Conservation (phyloP, 2,329 filamentous ascomycete species). For the Gremmenia infestans region DNA sequence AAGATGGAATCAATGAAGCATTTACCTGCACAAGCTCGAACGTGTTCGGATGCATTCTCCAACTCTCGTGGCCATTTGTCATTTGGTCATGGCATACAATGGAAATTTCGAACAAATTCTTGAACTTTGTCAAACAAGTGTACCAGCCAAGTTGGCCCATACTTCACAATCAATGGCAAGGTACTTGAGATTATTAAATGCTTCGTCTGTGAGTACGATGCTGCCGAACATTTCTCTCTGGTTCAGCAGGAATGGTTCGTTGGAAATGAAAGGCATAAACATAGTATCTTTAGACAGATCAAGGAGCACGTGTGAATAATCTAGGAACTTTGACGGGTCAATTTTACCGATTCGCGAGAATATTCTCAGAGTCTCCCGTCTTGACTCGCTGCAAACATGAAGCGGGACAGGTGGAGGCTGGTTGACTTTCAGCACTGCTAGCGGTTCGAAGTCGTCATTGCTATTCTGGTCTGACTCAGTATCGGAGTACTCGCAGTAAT, state of each 20-base stretch:
- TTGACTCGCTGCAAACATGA: not conserved
- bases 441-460: not conserved
- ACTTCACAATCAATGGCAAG: not conserved
- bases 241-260: not conserved
- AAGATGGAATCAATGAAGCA: not conserved
- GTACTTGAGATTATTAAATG: not conserved
- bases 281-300: not conserved
- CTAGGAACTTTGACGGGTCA: not conserved
- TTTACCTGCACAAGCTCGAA: not conserved
- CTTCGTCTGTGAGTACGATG: not conserved
- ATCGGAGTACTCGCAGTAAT: not conserved
- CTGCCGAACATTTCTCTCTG: not conserved
- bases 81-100: not conserved
- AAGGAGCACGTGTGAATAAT: not conserved
- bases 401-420: not conserved
- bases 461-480: not conserved
- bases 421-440: not conserved
- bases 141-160: not conserved
- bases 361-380: not conserved
- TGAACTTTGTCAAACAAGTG: not conserved
- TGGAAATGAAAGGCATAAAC: not conserved
- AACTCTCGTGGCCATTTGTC: not conserved
- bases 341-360: not conserved
- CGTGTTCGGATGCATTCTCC: not conserved
- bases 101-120: not conserved